A percentile compares a stretch with the other conserved stretches of the same genome.
Conservation (phyloP, 441 rosid genomes). For the Pelargonium exstipulatum region DNA sequence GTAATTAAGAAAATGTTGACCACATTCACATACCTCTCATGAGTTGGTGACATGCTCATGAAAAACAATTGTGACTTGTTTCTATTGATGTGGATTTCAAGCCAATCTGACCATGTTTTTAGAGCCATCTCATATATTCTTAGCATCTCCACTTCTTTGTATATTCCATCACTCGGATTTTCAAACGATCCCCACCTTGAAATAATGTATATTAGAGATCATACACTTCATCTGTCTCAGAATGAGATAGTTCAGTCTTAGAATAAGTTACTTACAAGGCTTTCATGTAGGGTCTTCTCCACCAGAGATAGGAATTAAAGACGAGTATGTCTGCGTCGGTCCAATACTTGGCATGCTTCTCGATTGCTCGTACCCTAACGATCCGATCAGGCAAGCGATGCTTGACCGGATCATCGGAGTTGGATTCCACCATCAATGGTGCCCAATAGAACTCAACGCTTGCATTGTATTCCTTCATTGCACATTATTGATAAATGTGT, state of each 20-base stretch:
- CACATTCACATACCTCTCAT: constrained; percentile 41
- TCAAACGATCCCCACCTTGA: constrained; percentile 74
- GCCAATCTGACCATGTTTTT: constrained; percentile 56
- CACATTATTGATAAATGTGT: neutral
- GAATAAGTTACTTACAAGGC: constrained; percentile 47
- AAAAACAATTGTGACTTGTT: constrained; percentile 52
- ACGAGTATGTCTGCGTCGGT: constrained; percentile 66
- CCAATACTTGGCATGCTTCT: constrained; percentile 76
- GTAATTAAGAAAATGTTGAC: too few relatives aligned
- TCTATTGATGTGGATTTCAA: constrained; percentile 47
- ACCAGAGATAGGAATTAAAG: constrained; percentile 94
- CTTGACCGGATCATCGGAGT: constrained; percentile 75
- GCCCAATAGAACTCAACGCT: constrained; percentile 97
- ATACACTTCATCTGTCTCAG: too few relatives aligned
- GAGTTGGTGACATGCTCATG: constrained; percentile 65
- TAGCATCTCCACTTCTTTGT: constrained; percentile 50
- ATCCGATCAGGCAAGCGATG: constrained; percentile 77
- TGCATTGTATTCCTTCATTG: constrained; percentile 65
- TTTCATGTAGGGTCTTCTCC: constrained; percentile 97
- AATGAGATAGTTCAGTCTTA: neutral
- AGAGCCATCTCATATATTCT: constrained; percentile 65
- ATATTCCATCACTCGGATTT: constrained; percentile 41
- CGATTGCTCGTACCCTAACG: constrained; percentile 82
- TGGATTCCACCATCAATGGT: constrained; percentile 82
- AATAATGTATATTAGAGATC: neutral